Percentiles rank a stretch among this genome's conserved stretches.
phyloP scores from a whole-genome alignment of 1,139 yeast species.

The Taphrina betulina region DNA sequence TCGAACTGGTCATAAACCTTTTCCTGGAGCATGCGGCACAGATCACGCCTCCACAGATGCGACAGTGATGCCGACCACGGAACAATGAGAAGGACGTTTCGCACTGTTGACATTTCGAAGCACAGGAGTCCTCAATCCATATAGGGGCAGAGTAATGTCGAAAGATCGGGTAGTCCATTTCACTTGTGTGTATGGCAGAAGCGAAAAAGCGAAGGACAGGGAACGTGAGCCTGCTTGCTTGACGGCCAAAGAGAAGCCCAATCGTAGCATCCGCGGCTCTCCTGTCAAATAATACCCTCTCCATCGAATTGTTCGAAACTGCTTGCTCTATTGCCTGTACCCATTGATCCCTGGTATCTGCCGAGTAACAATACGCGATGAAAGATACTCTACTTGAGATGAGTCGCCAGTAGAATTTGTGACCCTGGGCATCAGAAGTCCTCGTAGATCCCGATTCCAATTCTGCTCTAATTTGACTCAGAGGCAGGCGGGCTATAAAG shows the following conservation, averaged over 20 bases:
- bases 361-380: neutral
- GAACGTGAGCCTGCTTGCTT: neutral
- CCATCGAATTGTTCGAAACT: neutral
- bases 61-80: slow-evolving; percentile 32
- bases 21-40: slow-evolving; percentile 28
- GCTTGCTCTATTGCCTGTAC: slow-evolving; percentile 5
- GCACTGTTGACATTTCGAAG: slow-evolving; percentile 12
- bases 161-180: slow-evolving; percentile 8
- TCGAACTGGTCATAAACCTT: slow-evolving; percentile 14
- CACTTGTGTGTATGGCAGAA: no score
- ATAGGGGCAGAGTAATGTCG: slow-evolving; percentile 15
- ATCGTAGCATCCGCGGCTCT: neutral
- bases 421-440: neutral
- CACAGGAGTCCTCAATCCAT: slow-evolving; percentile 19
- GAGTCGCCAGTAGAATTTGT: slow-evolving; percentile 12
- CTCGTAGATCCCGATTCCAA: neutral
- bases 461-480: slow-evolving; percentile 4
- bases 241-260: neutral
- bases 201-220: neutral
- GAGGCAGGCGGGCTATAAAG: slow-evolving; percentile 6
- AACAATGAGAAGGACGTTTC: slow-evolving; percentile 5
- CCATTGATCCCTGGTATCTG: slow-evolving; percentile 6
- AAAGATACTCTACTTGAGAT: neutral
- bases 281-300: slow-evolving; percentile 4
- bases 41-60: slow-evolving; percentile 21